Conservation (phyloP, 768 basidiomycete species). For the Leucosporidium yakuticum region DNA sequence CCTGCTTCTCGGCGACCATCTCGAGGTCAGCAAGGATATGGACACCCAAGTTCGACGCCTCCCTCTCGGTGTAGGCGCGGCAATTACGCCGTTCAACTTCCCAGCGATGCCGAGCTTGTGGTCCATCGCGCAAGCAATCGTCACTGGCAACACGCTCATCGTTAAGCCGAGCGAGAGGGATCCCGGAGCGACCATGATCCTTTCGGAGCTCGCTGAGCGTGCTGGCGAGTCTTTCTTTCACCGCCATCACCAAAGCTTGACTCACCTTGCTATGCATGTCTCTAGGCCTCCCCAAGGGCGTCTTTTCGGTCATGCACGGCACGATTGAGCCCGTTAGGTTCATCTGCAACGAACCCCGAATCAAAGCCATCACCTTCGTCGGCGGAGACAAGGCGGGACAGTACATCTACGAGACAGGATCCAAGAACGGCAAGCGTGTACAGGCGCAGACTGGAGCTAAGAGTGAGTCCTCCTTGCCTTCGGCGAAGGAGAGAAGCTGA, state of each 20-base stretch:
- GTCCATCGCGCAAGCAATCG: slow-evolving; percentile 67
- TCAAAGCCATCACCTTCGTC: slow-evolving; percentile 94
- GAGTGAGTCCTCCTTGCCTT: slow-evolving; percentile 59
- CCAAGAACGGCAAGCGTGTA: slow-evolving; percentile 79
- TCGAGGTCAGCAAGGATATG: slow-evolving; percentile 94
- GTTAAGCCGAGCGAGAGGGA: slow-evolving; percentile 95
- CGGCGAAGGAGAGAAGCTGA: too few species aligned
- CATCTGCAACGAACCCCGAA: slow-evolving; percentile 83
- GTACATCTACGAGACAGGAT: slow-evolving; percentile 86
- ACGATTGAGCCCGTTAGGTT: slow-evolving; percentile 77
- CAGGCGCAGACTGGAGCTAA: slow-evolving; percentile 88
- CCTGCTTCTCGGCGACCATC: slow-evolving; percentile 77
- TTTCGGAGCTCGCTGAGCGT: slow-evolving; percentile 84
- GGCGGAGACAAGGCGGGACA: slow-evolving; percentile 87
- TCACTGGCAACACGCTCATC: slow-evolving; percentile 88
- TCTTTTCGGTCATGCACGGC: slow-evolving; percentile 90
- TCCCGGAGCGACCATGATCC: slow-evolving; percentile 95
- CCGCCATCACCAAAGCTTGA: too few species aligned
- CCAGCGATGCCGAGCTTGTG: slow-evolving; percentile 55
- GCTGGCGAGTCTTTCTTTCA: slow-evolving; percentile 57
- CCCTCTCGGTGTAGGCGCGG: slow-evolving; percentile 77
- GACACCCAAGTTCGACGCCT: slow-evolving; percentile 75
- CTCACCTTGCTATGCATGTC: neutral
- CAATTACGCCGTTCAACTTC: slow-evolving; percentile 44
- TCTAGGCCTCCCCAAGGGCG: slow-evolving; percentile 55